phyloP scores from a whole-genome alignment of 768 basidiomycete species.

The Crassisporium funariophilum region DNA sequence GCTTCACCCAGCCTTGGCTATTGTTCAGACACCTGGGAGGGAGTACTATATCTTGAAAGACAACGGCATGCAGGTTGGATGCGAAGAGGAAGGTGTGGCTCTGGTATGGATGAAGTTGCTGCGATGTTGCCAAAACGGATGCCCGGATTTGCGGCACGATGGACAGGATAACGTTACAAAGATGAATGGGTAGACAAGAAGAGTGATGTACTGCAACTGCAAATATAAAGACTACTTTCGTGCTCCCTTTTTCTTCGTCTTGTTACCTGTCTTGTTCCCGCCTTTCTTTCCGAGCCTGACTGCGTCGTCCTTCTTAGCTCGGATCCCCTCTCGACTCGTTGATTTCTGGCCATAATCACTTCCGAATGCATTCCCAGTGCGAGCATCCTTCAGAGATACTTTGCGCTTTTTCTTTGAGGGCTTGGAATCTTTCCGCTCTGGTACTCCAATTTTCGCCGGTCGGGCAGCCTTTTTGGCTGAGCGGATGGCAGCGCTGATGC shows the following conservation, averaged over 20 bases:
- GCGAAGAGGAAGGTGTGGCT: constrained; percentile 73
- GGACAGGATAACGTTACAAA: background rate
- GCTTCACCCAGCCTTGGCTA: constrained; percentile 66
- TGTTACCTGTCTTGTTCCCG: constrained; percentile 36
- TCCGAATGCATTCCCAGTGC: constrained; percentile 50
- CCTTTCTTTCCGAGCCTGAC: constrained; percentile 55
- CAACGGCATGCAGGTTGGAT: constrained; percentile 77
- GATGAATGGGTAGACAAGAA: background rate
- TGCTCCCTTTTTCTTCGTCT: constrained; percentile 11
- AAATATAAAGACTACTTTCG: background rate
- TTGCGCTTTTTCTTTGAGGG: constrained; percentile 37
- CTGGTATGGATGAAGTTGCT: constrained; percentile 63
- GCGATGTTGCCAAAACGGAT: constrained; percentile 38
- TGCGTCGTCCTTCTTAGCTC: constrained; percentile 63
- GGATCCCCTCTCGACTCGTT: constrained; percentile 54
- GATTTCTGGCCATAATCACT: constrained; percentile 55
- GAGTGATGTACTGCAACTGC: background rate
- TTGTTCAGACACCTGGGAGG: constrained; percentile 67
- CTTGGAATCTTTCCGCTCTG: constrained; percentile 33
- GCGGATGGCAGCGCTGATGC: constrained; percentile 76
- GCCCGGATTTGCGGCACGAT: constrained; percentile 1
- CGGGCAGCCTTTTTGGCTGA: constrained; percentile 80
- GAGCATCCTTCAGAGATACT: constrained; percentile 34
- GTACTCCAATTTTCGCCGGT: constrained; percentile 74
- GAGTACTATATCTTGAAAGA: constrained; percentile 73